Base-by-base conservation (phyloP, 129 eudicot genomes). In the Rutidosis leptorrhynchoides region DNA sequence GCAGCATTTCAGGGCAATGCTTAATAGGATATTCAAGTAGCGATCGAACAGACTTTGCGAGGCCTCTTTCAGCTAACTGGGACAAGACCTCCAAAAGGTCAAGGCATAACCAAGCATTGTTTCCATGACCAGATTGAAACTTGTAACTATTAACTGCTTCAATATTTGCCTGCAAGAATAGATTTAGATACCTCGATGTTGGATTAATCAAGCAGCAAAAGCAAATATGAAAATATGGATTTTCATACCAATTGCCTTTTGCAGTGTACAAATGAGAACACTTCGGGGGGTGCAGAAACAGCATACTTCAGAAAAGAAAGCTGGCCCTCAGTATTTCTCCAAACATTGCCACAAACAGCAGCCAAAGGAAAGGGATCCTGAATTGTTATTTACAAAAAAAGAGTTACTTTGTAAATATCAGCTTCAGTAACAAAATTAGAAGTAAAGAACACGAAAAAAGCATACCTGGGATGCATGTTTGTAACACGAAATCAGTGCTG, bases 311-410 rank as follows among this genome's bases (percentile, higher is more conserved):
- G 87, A 75, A 89, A 89, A 57, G 99, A 93, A 68, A 93, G 73
- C 75, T 93, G 99, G 6, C 99, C 99, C 80, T 93, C 99, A 0
- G 82, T 74, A 72, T 93, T 93, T 65, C 80, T 84, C 96, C 96
- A 93, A 45, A 86, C 83, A 72, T 80, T 84, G 24, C 96, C 96
- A 70, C 96, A 88, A 72, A 93, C 74, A 69, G 92, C 88, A 70
- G 55, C 72, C 24, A 93, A 81, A 1, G 99, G 99, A 75, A 89
- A 93, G 21, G 95, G 89, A 65, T 93, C 99, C 96, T 93, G 66
- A 56, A 78, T 43, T 17, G 64, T 24, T 58, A 60, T 11, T 6
- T 27, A 57, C 21, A 7, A 7, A 42, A 21, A 51, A 32, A 65
- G 57, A n/a, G n/a, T n/a, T 43, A 71, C 69, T n/a, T n/a, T n/a